Evolutionary conservation across 345 rosid genomes (phyloP).

Genomic region (Syzygium oleosum): DNA sequence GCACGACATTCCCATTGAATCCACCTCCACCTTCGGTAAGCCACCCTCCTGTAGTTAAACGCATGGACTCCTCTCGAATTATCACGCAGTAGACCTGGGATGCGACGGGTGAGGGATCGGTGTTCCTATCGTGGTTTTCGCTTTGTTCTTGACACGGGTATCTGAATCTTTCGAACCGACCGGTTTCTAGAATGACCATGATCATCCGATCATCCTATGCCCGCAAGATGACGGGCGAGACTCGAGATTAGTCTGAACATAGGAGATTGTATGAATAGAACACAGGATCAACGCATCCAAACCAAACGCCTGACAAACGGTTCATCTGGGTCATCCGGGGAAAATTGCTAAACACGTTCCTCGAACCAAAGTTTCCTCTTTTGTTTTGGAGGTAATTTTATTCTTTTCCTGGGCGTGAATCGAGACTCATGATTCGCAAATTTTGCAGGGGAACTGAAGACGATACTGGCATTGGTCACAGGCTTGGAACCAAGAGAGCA

Average conservation of each 20-base stretch:
- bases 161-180: not conserved
- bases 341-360: not conserved
- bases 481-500: conserved; percentile 77
- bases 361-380: not conserved
- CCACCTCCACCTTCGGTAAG: conserved; percentile 88
- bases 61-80: not conserved
- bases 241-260: not conserved
- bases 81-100: too few relatives aligned
- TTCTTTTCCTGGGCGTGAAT: not conserved
- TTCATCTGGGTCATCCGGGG: not conserved
- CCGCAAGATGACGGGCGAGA: not conserved
- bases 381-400: not conserved
- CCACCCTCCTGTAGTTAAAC: not conserved
- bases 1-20: conserved; percentile 67
- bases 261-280: not conserved
- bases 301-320: not conserved
- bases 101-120: too few relatives aligned
- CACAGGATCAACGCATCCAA: not conserved
- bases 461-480: conserved; percentile 58
- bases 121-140: not conserved
- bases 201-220: too few relatives aligned
- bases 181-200: not conserved
- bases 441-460: conserved; percentile 70
- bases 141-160: not conserved
- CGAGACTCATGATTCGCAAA: not conserved